These are phyloP conservation scores for Phalaenopsis aphrodite DNA, from an alignment of 106 monocot genomes.

Conservation along the genomic window DNA sequence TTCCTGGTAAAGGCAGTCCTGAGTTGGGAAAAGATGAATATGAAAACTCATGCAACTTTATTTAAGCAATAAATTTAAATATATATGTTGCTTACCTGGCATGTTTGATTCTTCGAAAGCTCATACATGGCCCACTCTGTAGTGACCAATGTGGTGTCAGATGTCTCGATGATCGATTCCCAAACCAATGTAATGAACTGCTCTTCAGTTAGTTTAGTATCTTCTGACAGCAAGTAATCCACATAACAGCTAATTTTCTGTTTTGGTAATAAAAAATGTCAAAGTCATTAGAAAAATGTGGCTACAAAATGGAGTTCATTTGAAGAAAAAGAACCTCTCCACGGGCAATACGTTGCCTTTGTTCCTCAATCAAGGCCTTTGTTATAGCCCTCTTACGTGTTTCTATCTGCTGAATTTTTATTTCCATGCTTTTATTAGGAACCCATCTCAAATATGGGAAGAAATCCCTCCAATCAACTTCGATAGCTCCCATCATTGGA, in stretches of 20 bases:
- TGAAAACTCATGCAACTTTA: too few species aligned
- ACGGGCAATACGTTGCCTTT: too few species aligned
- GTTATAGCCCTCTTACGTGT: too few species aligned
- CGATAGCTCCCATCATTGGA: too few species aligned
- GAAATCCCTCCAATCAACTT: too few species aligned
- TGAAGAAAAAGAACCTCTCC: background rate
- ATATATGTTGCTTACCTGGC: constrained; percentile 35
- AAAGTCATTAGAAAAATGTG: background rate
- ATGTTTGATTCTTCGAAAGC: constrained; percentile 61
- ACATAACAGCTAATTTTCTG: constrained; percentile 53
- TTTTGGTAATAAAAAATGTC: background rate
- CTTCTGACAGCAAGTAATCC: constrained; percentile 48
- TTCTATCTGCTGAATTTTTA: too few species aligned
- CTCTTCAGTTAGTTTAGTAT: constrained; percentile 60
- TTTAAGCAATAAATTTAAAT: too few species aligned
- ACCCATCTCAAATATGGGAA: too few species aligned
- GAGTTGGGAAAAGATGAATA: too few species aligned
- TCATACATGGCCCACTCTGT: constrained; percentile 97
- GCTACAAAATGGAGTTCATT: background rate
- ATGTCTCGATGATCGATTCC: constrained; percentile 85
- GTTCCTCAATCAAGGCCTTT: too few species aligned
- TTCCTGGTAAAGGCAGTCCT: too few species aligned
- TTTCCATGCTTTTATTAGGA: too few species aligned
- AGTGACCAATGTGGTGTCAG: constrained; percentile 78
- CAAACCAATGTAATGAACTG: constrained; percentile 70